Evolutionary conservation across 768 basidiomycete species (phyloP).

Genomic region (Filobasidium floriforme): DNA sequence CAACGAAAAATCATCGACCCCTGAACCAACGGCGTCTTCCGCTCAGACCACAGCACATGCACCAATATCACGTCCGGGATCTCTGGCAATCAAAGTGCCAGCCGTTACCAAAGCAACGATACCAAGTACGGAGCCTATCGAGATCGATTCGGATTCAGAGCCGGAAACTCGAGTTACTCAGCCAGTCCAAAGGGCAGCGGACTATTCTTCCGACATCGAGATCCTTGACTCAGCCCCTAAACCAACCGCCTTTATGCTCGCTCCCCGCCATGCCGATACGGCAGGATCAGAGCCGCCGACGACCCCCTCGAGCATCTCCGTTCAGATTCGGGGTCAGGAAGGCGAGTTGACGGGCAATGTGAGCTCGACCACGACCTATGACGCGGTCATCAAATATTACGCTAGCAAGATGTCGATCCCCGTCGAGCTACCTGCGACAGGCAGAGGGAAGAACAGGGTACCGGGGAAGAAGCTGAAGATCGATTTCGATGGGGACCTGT

Average conservation of each 20-base stretch:
- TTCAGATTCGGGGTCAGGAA: not conserved
- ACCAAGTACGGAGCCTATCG: not conserved
- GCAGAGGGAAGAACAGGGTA: not conserved
- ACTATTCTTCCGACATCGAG: constrained; percentile 4
- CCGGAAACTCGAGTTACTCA: not conserved
- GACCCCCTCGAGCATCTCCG: not conserved
- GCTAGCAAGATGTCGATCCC: constrained; percentile 1
- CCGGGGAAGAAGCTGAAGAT: not conserved
- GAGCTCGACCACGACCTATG: not conserved
- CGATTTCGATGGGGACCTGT: constrained; percentile 5
- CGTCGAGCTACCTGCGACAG: not conserved
- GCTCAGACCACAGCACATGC: not conserved
- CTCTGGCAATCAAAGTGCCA: not conserved
- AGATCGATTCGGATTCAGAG: not conserved
- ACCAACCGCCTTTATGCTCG: not conserved
- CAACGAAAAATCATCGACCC: not conserved
- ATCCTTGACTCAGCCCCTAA: not conserved
- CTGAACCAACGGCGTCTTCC: not conserved
- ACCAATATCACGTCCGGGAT: not conserved
- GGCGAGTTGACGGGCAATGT: not conserved
- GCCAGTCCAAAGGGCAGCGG: not conserved
- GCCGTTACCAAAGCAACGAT: not conserved
- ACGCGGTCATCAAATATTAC: not conserved
- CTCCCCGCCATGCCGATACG: not conserved
- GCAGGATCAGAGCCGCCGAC: not conserved